Base-by-base conservation (phyloP, 495 filamentous ascomycete genomes). In the Aspergillus ellipticus region DNA sequence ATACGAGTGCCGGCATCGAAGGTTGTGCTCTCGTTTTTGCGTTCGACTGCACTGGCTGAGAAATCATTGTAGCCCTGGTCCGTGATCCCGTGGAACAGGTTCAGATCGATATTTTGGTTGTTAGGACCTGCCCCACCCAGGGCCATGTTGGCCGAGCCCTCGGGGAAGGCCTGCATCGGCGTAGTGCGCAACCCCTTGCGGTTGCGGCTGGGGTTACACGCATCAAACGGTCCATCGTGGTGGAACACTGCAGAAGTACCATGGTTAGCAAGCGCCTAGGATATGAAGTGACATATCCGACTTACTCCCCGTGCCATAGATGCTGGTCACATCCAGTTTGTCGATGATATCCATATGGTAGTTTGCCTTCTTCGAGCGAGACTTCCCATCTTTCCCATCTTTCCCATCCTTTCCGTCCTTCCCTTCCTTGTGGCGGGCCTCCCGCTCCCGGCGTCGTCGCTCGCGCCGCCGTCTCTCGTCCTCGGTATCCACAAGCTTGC, bases 141-240 rank as follows among this genome's bases (percentile, higher is more conserved):
- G 3, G 86, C 84, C 75, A 97, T 97, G 75, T 99, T 99, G 53
- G 85, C 79, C 9, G 90, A 96, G 59, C 86, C 89, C 57, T 88
- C 85, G 17, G 95, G 91, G 72, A 97, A 99, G 6, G 95, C 95
- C 67, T 97, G 87, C 89, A 99, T 96, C 2, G 95, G 95, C 11
- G 94, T 91, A 26, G 88, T 85, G 53, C 85, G 82, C 57, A 86
- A 82, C 49, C 88, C 89, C 63, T 89, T 89, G 47, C 89, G 85
- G 68, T 99, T 99, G 56, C 95, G 89, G 69, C 94, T 88, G 6
- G 95, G 93, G 62, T 97, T 97, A 72, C 92, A 94, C 15, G 95
- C 95, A 74, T 99, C 95, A 63, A 96, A 99, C 8, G 95, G 95
- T 21, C 95, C 95, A 67, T 99, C 95, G 67, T 99, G 95, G 57